Percentiles rank a stretch among this genome's conserved stretches.
These are phyloP conservation scores for Trametes cinnabarina DNA, from an alignment of 768 basidiomycete species.

Conservation along the genomic window DNA sequence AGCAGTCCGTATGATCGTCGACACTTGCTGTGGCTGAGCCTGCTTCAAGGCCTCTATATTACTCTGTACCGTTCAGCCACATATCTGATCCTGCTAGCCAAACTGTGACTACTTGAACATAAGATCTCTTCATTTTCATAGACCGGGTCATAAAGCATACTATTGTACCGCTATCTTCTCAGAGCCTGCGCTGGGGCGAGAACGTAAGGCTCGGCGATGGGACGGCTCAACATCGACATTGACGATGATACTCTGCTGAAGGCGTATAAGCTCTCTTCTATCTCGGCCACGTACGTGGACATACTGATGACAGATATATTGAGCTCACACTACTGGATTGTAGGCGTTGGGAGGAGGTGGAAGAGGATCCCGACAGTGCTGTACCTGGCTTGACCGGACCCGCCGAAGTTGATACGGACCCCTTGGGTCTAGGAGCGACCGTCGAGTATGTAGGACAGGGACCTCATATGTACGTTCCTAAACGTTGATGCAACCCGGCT, in stretches of 20 bases:
- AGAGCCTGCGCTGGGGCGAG: too few species aligned
- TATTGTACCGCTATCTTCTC: too few species aligned
- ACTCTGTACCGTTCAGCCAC: neutral
- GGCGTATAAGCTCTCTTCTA: conserved; percentile 78
- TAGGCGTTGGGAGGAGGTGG: conserved; percentile 88
- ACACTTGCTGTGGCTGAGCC: conserved; percentile 10
- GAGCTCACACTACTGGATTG: neutral
- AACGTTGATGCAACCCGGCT: conserved; percentile 14
- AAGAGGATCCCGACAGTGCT: conserved; percentile 79
- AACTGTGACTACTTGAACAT: neutral
- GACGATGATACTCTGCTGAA: conserved; percentile 86
- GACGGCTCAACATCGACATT: conserved; percentile 62
- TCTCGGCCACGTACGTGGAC: conserved; percentile 63
- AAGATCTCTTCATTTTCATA: too few species aligned
- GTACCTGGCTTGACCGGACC: conserved; percentile 65
- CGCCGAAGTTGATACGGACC: conserved; percentile 65
- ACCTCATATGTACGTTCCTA: neutral
- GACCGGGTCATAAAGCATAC: too few species aligned
- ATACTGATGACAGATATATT: neutral
- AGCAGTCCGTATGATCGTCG: neutral
- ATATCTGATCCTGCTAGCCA: neutral
- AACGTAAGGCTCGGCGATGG: conserved; percentile 32
- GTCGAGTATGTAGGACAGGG: conserved; percentile 48
- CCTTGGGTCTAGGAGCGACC: conserved; percentile 69
- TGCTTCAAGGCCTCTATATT: neutral